Conservation (phyloP, 176 grass and related monocot species). For the Urochloa ruziziensis region DNA sequence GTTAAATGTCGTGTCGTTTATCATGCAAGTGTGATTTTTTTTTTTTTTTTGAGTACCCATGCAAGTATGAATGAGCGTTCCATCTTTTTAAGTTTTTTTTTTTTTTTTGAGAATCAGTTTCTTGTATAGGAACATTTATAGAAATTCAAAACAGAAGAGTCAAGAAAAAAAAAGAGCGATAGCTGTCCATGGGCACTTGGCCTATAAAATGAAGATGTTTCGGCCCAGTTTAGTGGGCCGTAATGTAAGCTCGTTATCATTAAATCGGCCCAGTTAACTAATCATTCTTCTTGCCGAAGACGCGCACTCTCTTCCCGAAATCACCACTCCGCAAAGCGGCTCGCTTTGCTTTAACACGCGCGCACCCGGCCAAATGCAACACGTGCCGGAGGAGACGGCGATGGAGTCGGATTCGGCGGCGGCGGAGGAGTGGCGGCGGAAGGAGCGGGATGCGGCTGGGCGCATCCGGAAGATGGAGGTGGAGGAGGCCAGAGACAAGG, state of each 20-base stretch:
- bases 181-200: background rate
- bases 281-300: background rate
- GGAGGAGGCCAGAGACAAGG: background rate
- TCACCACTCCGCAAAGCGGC: constrained; percentile 1
- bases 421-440: background rate
- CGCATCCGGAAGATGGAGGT: background rate
- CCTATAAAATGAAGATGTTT: background rate
- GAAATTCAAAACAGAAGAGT: background rate
- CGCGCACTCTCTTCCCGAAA: background rate
- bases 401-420: background rate
- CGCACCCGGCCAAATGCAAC: constrained; percentile 2
- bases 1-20: background rate
- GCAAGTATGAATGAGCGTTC: no score
- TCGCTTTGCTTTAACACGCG: constrained; percentile 23
- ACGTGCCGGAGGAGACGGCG: background rate
- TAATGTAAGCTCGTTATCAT: background rate
- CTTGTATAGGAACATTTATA: background rate
- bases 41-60: no score
- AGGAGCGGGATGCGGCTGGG: background rate
- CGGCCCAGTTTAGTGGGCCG: background rate
- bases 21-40: background rate
- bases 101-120: no score
- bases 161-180: background rate
- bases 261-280: background rate
- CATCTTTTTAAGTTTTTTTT: no score